These are phyloP conservation scores for Podila horticola DNA, from an alignment of 192 early-diverging fungal species.

Conservation along the genomic window DNA sequence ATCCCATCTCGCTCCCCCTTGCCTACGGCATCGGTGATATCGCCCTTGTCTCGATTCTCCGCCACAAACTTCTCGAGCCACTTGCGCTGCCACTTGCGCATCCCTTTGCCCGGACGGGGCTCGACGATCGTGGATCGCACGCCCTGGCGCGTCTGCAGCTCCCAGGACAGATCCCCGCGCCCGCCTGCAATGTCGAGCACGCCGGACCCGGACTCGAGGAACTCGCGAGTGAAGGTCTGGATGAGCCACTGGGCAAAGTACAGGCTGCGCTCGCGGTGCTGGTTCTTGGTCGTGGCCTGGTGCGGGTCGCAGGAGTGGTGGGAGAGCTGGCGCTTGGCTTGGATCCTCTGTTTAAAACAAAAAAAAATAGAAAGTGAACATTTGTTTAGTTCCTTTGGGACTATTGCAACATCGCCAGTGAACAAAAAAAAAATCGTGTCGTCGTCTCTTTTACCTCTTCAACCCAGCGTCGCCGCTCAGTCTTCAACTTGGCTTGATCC, in stretches of 20 bases:
- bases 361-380: not conserved
- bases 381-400: not conserved
- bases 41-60: not conserved
- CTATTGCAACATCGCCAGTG: no score
- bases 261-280: constrained; percentile 58
- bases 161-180: constrained; percentile 60
- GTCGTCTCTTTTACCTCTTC: constrained; percentile 18
- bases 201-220: constrained; percentile 42
- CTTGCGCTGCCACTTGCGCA: constrained; percentile 50
- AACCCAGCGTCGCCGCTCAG: constrained; percentile 34
- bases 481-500: constrained; percentile 26
- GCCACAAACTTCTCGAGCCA: constrained; percentile 36
- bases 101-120: constrained; percentile 53
- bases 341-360: constrained; percentile 34
- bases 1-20: not conserved
- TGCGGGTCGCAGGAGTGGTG: constrained; percentile 58
- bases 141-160: constrained; percentile 55
- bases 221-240: constrained; percentile 48
- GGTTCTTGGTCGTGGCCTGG: constrained; percentile 55
- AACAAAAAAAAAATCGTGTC: not conserved
- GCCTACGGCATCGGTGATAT: not conserved
- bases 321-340: constrained; percentile 47
- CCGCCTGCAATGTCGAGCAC: constrained; percentile 69
- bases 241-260: constrained; percentile 67
- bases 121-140: constrained; percentile 61